phyloP scores from a whole-genome alignment of 1,284 basidiomycete genomes.

The Microbotryum lychnidis-dioicae region DNA sequence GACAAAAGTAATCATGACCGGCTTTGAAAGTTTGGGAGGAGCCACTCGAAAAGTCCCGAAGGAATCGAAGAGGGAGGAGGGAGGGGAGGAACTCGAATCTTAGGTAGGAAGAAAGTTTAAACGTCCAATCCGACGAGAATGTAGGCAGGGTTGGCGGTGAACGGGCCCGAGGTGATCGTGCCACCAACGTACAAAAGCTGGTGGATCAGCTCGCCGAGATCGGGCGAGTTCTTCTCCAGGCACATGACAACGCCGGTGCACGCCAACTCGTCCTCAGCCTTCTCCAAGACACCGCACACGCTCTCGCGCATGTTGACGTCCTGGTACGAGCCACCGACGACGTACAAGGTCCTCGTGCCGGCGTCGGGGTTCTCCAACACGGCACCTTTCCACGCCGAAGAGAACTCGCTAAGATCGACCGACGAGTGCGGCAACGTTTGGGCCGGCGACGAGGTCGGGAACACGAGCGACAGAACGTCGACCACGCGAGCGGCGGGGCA shows the following conservation, averaged over 20 bases:
- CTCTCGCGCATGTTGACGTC: constrained; percentile 26
- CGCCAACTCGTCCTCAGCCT: constrained; percentile 26
- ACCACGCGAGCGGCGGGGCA: background rate
- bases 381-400: constrained; percentile 17
- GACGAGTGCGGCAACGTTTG: constrained; percentile 14
- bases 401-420: constrained; percentile 23
- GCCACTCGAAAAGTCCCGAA: too few species aligned
- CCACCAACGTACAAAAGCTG: constrained; percentile 29
- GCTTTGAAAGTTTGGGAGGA: too few species aligned
- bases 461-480: constrained; percentile 19
- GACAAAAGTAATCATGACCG: too few species aligned
- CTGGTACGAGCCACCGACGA: constrained; percentile 13
- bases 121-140: constrained; percentile 25
- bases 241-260: constrained; percentile 22
- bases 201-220: constrained; percentile 24
- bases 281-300: constrained; percentile 22
- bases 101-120: background rate
- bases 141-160: constrained; percentile 11
- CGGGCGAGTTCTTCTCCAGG: constrained; percentile 20
- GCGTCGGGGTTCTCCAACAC: constrained; percentile 19
- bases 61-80: background rate
- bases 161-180: constrained; percentile 11
- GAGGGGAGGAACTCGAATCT: background rate
- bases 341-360: constrained; percentile 26
- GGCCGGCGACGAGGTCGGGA: constrained; percentile 19